Base-by-base conservation (phyloP, 1,284 basidiomycete species). In the Tylopilus orsonianus region DNA sequence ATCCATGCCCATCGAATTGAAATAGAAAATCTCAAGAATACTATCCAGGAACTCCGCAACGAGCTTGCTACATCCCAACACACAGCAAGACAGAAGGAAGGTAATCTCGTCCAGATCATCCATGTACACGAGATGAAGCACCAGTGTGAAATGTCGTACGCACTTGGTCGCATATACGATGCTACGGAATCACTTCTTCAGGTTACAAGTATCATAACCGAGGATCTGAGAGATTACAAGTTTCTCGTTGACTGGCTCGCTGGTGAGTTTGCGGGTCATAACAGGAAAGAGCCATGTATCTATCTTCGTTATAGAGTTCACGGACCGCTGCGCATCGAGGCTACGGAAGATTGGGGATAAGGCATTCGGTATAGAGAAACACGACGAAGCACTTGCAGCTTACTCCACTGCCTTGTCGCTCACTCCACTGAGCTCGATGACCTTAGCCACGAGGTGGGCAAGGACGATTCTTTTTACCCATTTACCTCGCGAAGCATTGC, bases 291-390 rank as follows among this genome's bases (percentile, higher is more conserved):
- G 5, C 5, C n/a, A n/a, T n/a, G n/a, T 7, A 19, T 19, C 1
- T 30, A 19, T 45, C 9, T 0, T 10, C 19, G 4, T 7, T 5
- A n/a, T 41, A 55, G 54, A 55, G 3, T 56, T 56, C 14, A 53
- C 27, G n/a, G 1, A 13, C 4, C 23, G 12, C 7, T 55, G 52
- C 7, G 3, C 35, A 12, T 32, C 27, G 2, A 10, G 5, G 4
- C 18, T 55, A 12, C 42, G 48, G 23, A 6, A 1, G 1, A 12
- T 44, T 0, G 49, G 53, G 14, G 38, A 53, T 2, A 19, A 32
- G 14, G 49, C 42, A 13, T 50, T 9, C 8, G 16, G 6, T 1
- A 24, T 7, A 2, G 13, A 27, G 6, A 48, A 30, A 8, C 10
- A 16, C 1, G 38, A 52, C 2, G 42, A 55, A 26, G 53, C 41